Evolutionary conservation across 2,329 filamentous ascomycete species (phyloP).

Genomic region (Raffaelea albimanens): DNA sequence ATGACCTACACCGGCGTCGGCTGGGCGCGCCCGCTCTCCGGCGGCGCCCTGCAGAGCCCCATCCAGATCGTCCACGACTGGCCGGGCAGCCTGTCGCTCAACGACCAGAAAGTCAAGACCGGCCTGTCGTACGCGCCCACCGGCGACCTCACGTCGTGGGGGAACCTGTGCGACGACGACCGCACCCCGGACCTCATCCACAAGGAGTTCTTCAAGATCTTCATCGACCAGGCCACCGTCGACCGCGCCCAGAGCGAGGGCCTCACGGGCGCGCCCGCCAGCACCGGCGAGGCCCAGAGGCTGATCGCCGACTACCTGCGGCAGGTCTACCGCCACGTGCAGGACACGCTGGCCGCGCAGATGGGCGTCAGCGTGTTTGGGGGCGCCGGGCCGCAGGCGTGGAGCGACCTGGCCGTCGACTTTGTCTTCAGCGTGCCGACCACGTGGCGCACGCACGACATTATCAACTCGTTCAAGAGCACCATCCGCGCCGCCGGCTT

Average conservation of each 20-base stretch:
- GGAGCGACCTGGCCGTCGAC: constrained; percentile 34
- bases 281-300: constrained; percentile 31
- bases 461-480: constrained; percentile 40
- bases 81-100: constrained; percentile 41
- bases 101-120: constrained; percentile 46
- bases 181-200: constrained; percentile 26
- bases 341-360: constrained; percentile 31
- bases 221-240: constrained; percentile 36
- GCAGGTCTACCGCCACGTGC: constrained; percentile 39
- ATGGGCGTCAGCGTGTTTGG: constrained; percentile 26
- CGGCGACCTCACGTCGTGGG: constrained; percentile 37
- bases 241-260: constrained; percentile 30
- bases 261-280: constrained; percentile 30
- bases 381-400: no score
- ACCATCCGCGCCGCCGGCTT: constrained; percentile 40
- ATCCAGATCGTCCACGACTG: constrained; percentile 41
- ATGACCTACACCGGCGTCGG: constrained; percentile 35
- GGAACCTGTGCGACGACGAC: constrained; percentile 40
- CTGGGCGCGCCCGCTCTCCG: constrained; percentile 21
- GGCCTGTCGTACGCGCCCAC: constrained; percentile 35
- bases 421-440: constrained; percentile 50
- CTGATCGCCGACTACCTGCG: constrained; percentile 40
- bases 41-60: constrained; percentile 24
- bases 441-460: constrained; percentile 40
- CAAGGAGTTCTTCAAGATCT: constrained; percentile 47